Evolutionary conservation across 2,329 filamentous ascomycete genomes (phyloP).

Genomic region (Talaromyces sp.): DNA sequence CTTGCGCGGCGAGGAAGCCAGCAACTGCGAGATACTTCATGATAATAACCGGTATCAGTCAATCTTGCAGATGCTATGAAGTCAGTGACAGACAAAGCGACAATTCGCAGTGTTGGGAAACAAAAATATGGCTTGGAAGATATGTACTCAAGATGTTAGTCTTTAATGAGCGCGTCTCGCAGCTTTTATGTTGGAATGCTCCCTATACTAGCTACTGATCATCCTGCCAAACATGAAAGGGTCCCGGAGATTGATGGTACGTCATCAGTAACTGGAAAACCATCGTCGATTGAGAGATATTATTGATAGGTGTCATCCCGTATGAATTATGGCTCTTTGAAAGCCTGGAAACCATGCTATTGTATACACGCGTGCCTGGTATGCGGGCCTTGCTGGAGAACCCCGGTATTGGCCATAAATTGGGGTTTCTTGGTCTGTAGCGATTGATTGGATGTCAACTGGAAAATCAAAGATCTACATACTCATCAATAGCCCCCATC

Average conservation of each 20-base stretch:
- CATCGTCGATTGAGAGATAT: not conserved
- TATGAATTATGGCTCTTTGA: not conserved
- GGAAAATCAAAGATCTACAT: constrained; percentile 1
- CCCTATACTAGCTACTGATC: not conserved
- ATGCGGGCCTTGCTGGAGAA: not conserved
- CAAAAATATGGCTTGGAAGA: too few relatives aligned
- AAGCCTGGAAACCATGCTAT: not conserved
- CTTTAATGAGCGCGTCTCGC: not conserved
- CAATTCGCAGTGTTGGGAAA: too few relatives aligned
- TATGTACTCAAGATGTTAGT: not conserved
- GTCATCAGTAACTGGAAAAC: not conserved
- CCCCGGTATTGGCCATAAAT: not conserved
- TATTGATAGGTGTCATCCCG: not conserved
- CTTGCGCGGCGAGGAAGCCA: constrained; percentile 32
- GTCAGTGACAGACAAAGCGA: not conserved
- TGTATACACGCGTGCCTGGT: not conserved
- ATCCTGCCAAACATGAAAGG: not conserved
- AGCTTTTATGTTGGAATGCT: constrained; percentile 7
- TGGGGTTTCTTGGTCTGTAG: not conserved
- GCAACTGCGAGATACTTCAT: constrained; percentile 30
- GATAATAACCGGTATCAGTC: not conserved
- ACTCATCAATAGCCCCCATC: not conserved
- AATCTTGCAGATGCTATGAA: not conserved
- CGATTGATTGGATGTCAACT: not conserved
- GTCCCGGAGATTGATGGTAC: not conserved